A percentile compares a stretch with the other conserved stretches of the same genome.
Conservation (phyloP, 1,139 yeast species). For the Yamadazyma triangularis region DNA sequence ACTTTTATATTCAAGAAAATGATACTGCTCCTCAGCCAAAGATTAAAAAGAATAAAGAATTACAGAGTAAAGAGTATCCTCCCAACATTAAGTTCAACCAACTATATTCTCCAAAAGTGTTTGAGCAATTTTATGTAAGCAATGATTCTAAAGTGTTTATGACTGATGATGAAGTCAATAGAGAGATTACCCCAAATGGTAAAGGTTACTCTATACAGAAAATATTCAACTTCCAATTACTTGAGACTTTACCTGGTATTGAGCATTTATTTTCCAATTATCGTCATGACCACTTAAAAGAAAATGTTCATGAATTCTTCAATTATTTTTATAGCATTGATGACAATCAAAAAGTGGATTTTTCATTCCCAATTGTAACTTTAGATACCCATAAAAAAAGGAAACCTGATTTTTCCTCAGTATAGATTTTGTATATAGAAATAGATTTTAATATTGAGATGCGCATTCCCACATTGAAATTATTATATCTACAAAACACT, state of each 20-base stretch:
- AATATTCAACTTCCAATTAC: slow-evolving; percentile 14
- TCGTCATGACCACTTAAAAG: slow-evolving; percentile 11
- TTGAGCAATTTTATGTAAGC: slow-evolving; percentile 22
- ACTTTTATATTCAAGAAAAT: slow-evolving; percentile 83
- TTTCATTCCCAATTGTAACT: slow-evolving; percentile 15
- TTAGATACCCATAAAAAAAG: slow-evolving; percentile 9
- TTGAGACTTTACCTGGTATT: slow-evolving; percentile 20
- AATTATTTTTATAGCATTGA: slow-evolving; percentile 28
- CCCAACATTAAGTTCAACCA: slow-evolving; percentile 21
- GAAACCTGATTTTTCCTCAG: slow-evolving; percentile 10
- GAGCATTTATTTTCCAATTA: slow-evolving; percentile 7
- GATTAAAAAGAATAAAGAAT: slow-evolving; percentile 66
- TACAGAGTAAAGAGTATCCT: slow-evolving; percentile 66
- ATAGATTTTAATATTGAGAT: no score
- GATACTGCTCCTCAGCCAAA: slow-evolving; percentile 80
- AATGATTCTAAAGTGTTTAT: slow-evolving; percentile 15
- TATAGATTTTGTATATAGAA: no score
- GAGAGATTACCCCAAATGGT: slow-evolving; percentile 31
- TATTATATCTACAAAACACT: no score
- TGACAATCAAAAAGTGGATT: slow-evolving; percentile 22
- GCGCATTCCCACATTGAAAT: no score
- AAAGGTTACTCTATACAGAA: slow-evolving; percentile 23
- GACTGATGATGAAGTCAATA: slow-evolving; percentile 4
- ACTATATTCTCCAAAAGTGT: slow-evolving; percentile 20
- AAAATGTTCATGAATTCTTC: slow-evolving; percentile 23